Evolutionary conservation across 179 eudicot species (phyloP).

Genomic region (Patellifolia procumbens): DNA sequence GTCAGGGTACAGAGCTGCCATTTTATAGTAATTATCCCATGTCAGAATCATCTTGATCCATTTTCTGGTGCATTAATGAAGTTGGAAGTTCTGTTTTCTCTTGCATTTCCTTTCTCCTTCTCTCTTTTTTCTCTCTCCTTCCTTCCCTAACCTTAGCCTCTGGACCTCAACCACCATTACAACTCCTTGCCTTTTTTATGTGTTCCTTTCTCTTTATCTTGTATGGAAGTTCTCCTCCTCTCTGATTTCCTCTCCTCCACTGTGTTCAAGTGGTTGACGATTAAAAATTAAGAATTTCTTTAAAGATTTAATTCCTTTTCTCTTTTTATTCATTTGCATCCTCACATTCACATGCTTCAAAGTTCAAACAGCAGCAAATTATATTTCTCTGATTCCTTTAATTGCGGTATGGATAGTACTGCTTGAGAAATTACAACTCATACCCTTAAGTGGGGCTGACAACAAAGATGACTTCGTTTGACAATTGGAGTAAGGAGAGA

Average conservation of each 20-base stretch:
- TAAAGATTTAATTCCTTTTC: background rate
- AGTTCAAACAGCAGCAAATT: no score
- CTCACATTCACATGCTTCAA: no score
- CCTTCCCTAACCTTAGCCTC: background rate
- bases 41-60: background rate
- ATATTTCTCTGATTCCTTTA: background rate
- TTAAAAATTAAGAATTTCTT: background rate
- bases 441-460: background rate
- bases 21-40: background rate
- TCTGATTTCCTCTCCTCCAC: background rate
- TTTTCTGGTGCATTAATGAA: background rate
- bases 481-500: background rate
- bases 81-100: background rate
- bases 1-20: no score
- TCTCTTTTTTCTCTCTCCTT: background rate
- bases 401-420: background rate
- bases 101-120: background rate
- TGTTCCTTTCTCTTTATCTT: no score
- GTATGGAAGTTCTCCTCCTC: background rate
- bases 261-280: background rate
- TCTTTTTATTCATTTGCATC: no score
- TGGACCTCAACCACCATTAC: background rate
- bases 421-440: background rate
- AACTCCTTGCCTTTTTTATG: background rate
- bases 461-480: background rate